phyloP scores from a whole-genome alignment of 2,329 filamentous ascomycete species.

The Whalleya microplaca region DNA sequence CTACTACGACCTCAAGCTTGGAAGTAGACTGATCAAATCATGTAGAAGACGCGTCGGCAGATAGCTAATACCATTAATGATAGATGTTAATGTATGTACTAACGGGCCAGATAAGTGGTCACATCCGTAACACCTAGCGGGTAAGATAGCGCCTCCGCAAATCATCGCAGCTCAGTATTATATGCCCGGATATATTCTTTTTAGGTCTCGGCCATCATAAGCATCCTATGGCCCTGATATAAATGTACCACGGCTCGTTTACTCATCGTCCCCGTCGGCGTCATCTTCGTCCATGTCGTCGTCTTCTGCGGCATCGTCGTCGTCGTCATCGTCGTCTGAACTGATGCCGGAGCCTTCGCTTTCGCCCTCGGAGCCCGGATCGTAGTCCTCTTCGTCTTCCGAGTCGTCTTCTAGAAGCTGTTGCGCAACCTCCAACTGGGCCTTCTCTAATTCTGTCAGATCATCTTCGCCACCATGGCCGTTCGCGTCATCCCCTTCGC shows the following conservation, averaged over 20 bases:
- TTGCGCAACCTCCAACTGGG: constrained; percentile 55
- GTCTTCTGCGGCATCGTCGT: constrained; percentile 51
- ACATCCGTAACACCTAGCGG: too few relatives aligned
- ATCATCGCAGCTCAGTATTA: not conserved
- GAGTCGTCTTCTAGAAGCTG: constrained; percentile 63
- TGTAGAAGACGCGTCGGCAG: too few relatives aligned
- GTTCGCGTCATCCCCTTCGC: constrained; percentile 44
- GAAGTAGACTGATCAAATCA: too few relatives aligned
- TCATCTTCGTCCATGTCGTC: constrained; percentile 47
- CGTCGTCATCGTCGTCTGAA: constrained; percentile 56
- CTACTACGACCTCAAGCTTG: too few relatives aligned
- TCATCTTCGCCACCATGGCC: constrained; percentile 50
- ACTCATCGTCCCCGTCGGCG: constrained; percentile 37
- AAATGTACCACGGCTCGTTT: not conserved
- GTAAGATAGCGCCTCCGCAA: not conserved
- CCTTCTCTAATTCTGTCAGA: constrained; percentile 55
- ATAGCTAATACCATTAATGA: too few relatives aligned
- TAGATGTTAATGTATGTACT: too few relatives aligned
- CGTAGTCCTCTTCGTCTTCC: constrained; percentile 68
- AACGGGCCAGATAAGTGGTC: too few relatives aligned
- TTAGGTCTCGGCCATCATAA: not conserved
- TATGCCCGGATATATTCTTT: not conserved
- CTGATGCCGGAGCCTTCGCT: constrained; percentile 59
- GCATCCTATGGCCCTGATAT: not conserved
- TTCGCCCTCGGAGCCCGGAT: constrained; percentile 63